Conservation (phyloP, 371 early-diverging fungal species). For the Rhizopus stolonifer region DNA sequence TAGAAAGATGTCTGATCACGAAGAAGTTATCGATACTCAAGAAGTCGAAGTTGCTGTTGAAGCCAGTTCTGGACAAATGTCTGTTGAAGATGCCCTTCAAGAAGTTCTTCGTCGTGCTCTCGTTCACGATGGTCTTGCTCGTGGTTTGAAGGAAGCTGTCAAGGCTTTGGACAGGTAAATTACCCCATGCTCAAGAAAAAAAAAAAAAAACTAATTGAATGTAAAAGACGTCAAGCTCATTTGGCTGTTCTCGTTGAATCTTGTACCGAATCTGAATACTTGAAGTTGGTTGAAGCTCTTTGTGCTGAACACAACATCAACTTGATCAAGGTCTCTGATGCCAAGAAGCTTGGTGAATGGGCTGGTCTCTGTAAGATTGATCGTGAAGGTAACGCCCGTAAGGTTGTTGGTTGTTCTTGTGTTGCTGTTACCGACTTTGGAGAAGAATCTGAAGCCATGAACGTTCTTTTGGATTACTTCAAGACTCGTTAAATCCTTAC, state of each 20-base stretch:
- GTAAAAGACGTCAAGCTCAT: constrained; percentile 81
- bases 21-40: constrained; percentile 63
- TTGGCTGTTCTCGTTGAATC: constrained; percentile 95
- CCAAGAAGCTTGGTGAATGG: constrained; percentile 99
- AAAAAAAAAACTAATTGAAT: too few species aligned
- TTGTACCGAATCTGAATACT: constrained; percentile 94
- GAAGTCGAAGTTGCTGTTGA: constrained; percentile 84
- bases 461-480: constrained; percentile 84
- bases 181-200: too few species aligned
- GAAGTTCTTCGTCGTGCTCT: constrained; percentile 95
- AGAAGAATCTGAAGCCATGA: constrained; percentile 97
- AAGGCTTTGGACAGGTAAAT: constrained; percentile 97
- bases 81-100: constrained; percentile 96
- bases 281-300: constrained; percentile 95
- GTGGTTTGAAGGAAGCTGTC: constrained; percentile 96
- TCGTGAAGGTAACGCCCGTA: constrained; percentile 97
- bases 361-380: constrained; percentile 99
- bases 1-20: constrained; percentile 52
- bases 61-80: constrained; percentile 73
- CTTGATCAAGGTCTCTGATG: constrained; percentile 96
- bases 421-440: constrained; percentile 97
- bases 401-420: constrained; percentile 95
- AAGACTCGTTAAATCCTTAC: constrained; percentile 2
- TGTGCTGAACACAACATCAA: constrained; percentile 98
- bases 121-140: constrained; percentile 95